Conservation (phyloP, 2,329 filamentous ascomycete genomes). For the Lecanicillium sp. region DNA sequence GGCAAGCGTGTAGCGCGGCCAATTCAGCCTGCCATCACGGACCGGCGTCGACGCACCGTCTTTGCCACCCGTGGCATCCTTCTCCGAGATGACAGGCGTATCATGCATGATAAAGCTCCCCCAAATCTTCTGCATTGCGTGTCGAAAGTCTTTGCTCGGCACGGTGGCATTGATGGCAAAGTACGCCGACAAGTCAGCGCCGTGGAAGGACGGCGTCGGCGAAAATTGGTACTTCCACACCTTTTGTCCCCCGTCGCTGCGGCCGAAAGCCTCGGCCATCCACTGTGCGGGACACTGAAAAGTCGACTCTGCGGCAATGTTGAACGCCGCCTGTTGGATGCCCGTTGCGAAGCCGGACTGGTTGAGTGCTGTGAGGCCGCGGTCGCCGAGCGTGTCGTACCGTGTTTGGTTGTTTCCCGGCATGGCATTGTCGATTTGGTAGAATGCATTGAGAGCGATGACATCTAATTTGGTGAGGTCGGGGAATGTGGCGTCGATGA, state of each 20-base stretch:
- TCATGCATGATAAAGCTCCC: conserved; percentile 36
- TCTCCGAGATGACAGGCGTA: conserved; percentile 27
- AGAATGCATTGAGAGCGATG: conserved; percentile 21
- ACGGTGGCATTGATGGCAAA: conserved; percentile 19
- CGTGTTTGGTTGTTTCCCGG: conserved; percentile 17
- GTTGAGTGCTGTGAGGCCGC: conserved; percentile 37
- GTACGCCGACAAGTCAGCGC: conserved; percentile 27
- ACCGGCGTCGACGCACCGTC: conserved; percentile 18
- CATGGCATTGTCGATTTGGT: conserved; percentile 15
- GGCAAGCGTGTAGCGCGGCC: conserved; percentile 25
- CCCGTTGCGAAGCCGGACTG: conserved; percentile 39
- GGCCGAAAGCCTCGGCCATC: conserved; percentile 42
- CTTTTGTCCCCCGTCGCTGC: conserved; percentile 17
- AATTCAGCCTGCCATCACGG: conserved; percentile 18
- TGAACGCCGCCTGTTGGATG: conserved; percentile 44
- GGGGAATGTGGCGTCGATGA: conserved; percentile 24
- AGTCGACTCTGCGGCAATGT: conserved; percentile 46
- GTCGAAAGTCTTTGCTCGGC: conserved; percentile 18
- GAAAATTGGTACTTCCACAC: conserved; percentile 43
- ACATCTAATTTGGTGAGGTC: conserved; percentile 22
- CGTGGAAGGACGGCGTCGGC: conserved; percentile 30
- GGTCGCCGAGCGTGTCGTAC: conserved; percentile 28
- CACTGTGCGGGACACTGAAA: conserved; percentile 50
- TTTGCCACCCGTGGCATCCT: conserved; percentile 17
- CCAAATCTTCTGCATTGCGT: conserved; percentile 33